These are phyloP conservation scores for Pseudocercospora macadamiae DNA, from an alignment of 2,329 filamentous ascomycete genomes.

Conservation along the genomic window DNA sequence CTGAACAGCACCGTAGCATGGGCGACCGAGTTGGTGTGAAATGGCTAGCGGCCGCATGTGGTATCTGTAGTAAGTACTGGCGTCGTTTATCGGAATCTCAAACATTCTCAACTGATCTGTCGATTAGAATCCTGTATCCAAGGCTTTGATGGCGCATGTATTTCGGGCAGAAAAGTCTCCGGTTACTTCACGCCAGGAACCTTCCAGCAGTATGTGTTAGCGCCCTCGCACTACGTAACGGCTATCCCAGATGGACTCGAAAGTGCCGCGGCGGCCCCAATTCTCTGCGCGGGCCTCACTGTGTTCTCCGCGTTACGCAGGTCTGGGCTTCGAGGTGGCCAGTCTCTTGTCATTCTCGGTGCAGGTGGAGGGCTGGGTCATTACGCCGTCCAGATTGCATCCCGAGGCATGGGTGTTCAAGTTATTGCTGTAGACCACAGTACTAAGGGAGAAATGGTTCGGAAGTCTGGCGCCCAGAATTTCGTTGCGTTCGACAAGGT, in stretches of 20 bases:
- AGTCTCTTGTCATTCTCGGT: slow-evolving; percentile 60
- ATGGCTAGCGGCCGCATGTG: slow-evolving; percentile 46
- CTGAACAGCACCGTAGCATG: slow-evolving; percentile 63
- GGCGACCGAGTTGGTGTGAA: slow-evolving; percentile 73
- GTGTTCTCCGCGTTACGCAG: slow-evolving; percentile 69
- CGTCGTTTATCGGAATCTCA: slow-evolving; percentile 42
- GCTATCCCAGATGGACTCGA: slow-evolving; percentile 66
- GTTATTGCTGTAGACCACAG: too few species aligned
- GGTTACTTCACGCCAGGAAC: slow-evolving; percentile 72
- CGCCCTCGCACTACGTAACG: slow-evolving; percentile 69
- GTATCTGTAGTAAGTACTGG: background rate
- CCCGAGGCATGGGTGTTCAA: slow-evolving; percentile 60
- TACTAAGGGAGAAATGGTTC: too few species aligned
- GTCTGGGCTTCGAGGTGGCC: slow-evolving; percentile 59
- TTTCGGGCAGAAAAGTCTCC: slow-evolving; percentile 59
- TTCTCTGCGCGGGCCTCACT: slow-evolving; percentile 70
- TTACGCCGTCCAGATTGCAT: slow-evolving; percentile 54
- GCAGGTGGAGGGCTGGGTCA: slow-evolving; percentile 35
- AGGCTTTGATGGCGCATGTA: slow-evolving; percentile 60
- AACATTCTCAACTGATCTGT: slow-evolving; percentile 59
- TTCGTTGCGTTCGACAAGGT: too few species aligned
- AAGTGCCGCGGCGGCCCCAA: slow-evolving; percentile 65
- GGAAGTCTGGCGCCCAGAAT: too few species aligned
- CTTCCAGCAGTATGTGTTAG: slow-evolving; percentile 71
- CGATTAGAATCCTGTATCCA: slow-evolving; percentile 58